These are phyloP conservation scores for Tricholoma hemisulphureum DNA, from an alignment of 768 basidiomycete species.

Conservation along the genomic window DNA sequence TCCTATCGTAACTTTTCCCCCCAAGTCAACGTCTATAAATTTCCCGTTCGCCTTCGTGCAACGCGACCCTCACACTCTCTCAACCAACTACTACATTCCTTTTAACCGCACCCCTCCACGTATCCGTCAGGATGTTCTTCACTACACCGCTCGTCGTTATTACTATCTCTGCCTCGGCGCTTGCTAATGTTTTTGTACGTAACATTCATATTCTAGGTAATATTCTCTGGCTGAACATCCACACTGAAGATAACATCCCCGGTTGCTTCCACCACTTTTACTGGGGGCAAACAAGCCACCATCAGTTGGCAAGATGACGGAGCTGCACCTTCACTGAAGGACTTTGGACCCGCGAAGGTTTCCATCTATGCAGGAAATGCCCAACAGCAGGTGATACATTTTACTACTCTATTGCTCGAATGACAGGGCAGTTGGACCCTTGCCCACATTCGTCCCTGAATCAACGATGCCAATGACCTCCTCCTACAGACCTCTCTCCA, in stretches of 20 bases:
- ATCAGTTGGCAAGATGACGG: constrained; percentile 63
- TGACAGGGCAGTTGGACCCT: neutral
- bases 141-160: constrained; percentile 46
- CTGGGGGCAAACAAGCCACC: constrained; percentile 48
- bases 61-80: constrained; percentile 35
- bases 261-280: constrained; percentile 40
- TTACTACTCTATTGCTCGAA: neutral
- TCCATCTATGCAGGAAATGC: constrained; percentile 66
- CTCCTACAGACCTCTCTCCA: constrained; percentile 53
- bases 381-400: constrained; percentile 51
- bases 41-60: constrained; percentile 21
- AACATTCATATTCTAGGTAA: neutral
- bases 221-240: neutral
- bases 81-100: constrained; percentile 31
- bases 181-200: constrained; percentile 60
- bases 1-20: neutral
- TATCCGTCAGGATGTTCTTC: constrained; percentile 45
- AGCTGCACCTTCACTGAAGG: constrained; percentile 41
- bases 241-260: constrained; percentile 58
- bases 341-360: constrained; percentile 52
- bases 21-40: neutral
- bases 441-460: neutral
- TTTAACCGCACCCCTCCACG: constrained; percentile 22
- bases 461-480: neutral
- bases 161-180: constrained; percentile 49